Percentiles rank a stretch among this genome's conserved stretches.
phyloP scores from a whole-genome alignment of 192 early-diverging fungal genomes.

The Coemansia sp. region DNA sequence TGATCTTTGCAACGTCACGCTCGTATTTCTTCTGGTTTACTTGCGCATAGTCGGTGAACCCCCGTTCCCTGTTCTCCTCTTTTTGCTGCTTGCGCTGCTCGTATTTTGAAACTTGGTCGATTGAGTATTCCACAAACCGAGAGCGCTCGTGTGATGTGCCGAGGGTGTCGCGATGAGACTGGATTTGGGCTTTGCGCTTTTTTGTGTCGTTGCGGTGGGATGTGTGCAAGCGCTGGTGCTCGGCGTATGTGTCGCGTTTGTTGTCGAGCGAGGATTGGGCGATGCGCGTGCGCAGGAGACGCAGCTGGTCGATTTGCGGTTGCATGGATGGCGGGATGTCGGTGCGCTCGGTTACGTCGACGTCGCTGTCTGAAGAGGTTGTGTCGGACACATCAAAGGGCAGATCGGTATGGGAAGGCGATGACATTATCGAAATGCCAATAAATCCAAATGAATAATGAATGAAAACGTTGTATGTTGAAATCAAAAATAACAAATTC shows the following conservation, averaged over 20 bases:
- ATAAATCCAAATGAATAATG: no score
- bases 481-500: no score
- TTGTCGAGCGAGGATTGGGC: conserved; percentile 57
- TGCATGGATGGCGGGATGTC: conserved; percentile 32
- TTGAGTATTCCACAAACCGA: conserved; percentile 79
- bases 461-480: no score
- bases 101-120: conserved; percentile 79
- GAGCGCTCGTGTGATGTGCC: conserved; percentile 84
- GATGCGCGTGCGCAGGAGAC: conserved; percentile 19
- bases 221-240: conserved; percentile 68
- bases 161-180: conserved; percentile 60
- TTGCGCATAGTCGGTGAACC: conserved; percentile 84
- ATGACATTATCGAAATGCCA: no score
- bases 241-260: conserved; percentile 69
- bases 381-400: no score
- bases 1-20: conserved; percentile 71
- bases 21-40: conserved; percentile 87
- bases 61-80: conserved; percentile 59
- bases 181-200: conserved; percentile 68
- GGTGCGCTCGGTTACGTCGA: conserved; percentile 37
- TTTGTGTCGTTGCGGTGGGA: conserved; percentile 70
- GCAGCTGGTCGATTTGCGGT: conserved; percentile 29
- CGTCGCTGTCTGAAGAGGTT: background rate
- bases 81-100: conserved; percentile 63
- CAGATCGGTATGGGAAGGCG: no score